Evolutionary conservation across 345 rosid genomes (phyloP), one percentile per base, ranked within the genome.

Genomic region (Salix purpurea): DNA sequence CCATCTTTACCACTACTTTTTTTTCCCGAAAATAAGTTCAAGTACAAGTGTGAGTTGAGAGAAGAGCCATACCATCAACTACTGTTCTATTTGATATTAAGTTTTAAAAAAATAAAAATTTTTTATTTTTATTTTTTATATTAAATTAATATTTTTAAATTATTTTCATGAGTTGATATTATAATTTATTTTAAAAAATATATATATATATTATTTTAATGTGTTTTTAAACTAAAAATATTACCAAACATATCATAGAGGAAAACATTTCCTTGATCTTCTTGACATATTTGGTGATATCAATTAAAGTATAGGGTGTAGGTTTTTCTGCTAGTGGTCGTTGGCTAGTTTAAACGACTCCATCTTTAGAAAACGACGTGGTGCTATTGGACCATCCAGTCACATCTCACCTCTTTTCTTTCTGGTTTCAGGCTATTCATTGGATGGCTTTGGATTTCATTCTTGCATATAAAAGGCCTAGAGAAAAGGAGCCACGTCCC

Each of bases 1-100:
- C 58, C 56, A 18, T 10, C 72, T 76, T 75, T 56, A 28, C 56
- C 26, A 26, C 11, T 11, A 75, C 73, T 75, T 72, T 54, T 76
- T 52, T 30, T 0, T 16, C 42, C 30, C 23, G 21, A 39, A 71
- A 75, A 40, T 24, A 40, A 71, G 4, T 7, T 46, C 44, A 3
- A 65, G 44, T 3, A 16, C 26, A 21, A 67, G 28, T 34, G 36
- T 34, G 36, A 4, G 36, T 5, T 34, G 36, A 34, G 36, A 34
- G 36, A 32, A 4, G 34, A 32, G 34, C 5, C 34, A 32, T 32
- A 5, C 4, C 34, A 32, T 30, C 4, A 1, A 3, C 32, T 2
- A 30, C 32, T 2, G 3, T 3, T 2, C 32, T 30, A 30, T 30
- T 30, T 2, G 3, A 30, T 3, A 30, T 30, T 0, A 30, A 0